A percentile compares a stretch with the other conserved stretches of the same genome.
Conservation (phyloP, 805 yeast genomes). For the Alloascoidea hylecoeti region DNA sequence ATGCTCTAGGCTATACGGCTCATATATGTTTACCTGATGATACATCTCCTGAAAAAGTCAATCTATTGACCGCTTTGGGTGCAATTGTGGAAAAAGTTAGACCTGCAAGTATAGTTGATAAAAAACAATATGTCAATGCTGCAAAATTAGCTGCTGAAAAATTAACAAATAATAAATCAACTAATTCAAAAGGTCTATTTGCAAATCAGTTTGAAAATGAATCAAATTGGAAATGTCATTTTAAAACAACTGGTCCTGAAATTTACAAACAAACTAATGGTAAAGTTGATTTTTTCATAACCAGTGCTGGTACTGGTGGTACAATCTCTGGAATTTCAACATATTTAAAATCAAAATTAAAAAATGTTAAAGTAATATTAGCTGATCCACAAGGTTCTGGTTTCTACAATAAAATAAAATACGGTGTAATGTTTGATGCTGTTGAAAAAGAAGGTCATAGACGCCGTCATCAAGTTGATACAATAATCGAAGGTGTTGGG, state of each 20-base stretch:
- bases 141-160: constrained; percentile 57
- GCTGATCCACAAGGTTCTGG: constrained; percentile 98
- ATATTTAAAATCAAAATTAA: constrained; percentile 42
- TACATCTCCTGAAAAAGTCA: constrained; percentile 73
- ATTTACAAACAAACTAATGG: constrained; percentile 60
- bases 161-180: constrained; percentile 21
- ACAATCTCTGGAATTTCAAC: constrained; percentile 87
- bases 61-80: constrained; percentile 58
- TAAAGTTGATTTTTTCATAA: constrained; percentile 57
- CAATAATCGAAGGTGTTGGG: constrained; percentile 89
- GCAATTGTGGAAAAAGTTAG: constrained; percentile 76
- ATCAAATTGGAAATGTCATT: constrained; percentile 79
- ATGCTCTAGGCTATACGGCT: constrained; percentile 77
- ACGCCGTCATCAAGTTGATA: constrained; percentile 92
- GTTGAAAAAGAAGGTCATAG: constrained; percentile 89
- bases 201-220: constrained; percentile 96
- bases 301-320: constrained; percentile 97
- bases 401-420: constrained; percentile 66
- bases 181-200: constrained; percentile 49
- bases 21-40: constrained; percentile 95
- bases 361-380: constrained; percentile 35
- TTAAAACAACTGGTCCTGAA: constrained; percentile 81
- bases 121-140: constrained; percentile 81
- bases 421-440: constrained; percentile 86
- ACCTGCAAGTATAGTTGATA: constrained; percentile 93